These are phyloP conservation scores for Bothriochloa decipiens DNA, from an alignment of 176 grass and related monocot genomes.

Conservation along the genomic window DNA sequence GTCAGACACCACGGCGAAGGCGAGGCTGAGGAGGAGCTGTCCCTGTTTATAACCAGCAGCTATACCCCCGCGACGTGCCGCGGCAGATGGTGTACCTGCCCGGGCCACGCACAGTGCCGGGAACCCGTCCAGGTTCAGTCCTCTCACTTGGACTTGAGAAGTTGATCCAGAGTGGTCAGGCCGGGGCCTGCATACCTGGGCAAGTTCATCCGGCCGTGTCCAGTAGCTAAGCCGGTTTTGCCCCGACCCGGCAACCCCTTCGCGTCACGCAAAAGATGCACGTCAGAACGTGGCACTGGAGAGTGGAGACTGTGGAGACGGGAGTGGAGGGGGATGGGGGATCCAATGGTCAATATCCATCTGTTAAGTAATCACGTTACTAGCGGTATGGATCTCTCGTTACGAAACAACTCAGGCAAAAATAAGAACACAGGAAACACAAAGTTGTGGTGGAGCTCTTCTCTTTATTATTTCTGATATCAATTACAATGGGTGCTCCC, in stretches of 20 bases:
- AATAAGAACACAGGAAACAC: too few species aligned
- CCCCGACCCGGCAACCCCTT: background rate
- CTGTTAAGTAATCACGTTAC: too few species aligned
- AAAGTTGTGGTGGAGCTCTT: too few species aligned
- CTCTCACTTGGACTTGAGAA: background rate
- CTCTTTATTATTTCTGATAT: too few species aligned
- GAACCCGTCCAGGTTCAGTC: constrained; percentile 43
- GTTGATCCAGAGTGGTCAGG: background rate
- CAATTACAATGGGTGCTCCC: too few species aligned
- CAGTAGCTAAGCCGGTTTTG: constrained; percentile 21
- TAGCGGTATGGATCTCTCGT: too few species aligned
- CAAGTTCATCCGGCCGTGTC: constrained; percentile 47
- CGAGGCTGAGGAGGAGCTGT: constrained; percentile 8
- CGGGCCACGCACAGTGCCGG: constrained; percentile 18
- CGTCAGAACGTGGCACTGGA: background rate
- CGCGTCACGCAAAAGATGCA: constrained; percentile 31
- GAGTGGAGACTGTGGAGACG: too few species aligned
- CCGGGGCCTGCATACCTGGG: constrained; percentile 16
- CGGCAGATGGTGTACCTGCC: constrained; percentile 29
- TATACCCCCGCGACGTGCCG: background rate
- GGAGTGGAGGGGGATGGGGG: too few species aligned
- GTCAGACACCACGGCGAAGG: background rate
- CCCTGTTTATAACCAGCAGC: constrained; percentile 36
- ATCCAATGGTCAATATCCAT: too few species aligned
- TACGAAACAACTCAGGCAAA: too few species aligned